Conservation (phyloP, 805 yeast species). For the Metschnikowia similis region DNA sequence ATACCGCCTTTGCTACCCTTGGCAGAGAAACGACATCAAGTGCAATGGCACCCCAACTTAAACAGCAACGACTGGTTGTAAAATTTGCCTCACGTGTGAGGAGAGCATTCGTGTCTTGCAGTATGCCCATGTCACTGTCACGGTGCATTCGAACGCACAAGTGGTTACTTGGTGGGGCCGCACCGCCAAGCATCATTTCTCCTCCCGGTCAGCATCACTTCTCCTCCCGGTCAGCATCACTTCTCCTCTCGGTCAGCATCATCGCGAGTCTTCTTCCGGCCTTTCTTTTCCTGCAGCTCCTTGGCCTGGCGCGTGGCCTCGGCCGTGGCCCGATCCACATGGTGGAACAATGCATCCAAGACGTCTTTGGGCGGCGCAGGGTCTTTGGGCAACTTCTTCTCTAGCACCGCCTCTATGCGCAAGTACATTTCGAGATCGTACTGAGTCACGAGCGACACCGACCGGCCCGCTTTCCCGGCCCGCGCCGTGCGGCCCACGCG, state of each 20-base stretch:
- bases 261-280: constrained; percentile 37
- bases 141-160: no score
- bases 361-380: constrained; percentile 75
- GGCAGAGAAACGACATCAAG: no score
- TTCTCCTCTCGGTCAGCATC: constrained; percentile 34
- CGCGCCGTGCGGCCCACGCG: constrained; percentile 96
- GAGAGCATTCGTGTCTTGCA: no score
- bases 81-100: no score
- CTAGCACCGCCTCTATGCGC: constrained; percentile 83
- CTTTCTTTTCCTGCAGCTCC: constrained; percentile 48
- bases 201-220: constrained; percentile 33
- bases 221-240: constrained; percentile 25
- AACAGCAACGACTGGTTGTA: no score
- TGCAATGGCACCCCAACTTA: no score
- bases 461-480: constrained; percentile 86
- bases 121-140: no score
- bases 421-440: constrained; percentile 87
- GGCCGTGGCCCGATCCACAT: constrained; percentile 88
- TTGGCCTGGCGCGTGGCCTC: constrained; percentile 82
- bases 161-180: no score
- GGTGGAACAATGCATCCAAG: constrained; percentile 71
- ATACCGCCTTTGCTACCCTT: no score
- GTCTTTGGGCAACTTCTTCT: constrained; percentile 73
- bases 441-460: constrained; percentile 86
- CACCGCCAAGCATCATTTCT: constrained; percentile 11